phyloP scores from a whole-genome alignment of 371 early-diverging fungal genomes.

The Mucor irregularis region DNA sequence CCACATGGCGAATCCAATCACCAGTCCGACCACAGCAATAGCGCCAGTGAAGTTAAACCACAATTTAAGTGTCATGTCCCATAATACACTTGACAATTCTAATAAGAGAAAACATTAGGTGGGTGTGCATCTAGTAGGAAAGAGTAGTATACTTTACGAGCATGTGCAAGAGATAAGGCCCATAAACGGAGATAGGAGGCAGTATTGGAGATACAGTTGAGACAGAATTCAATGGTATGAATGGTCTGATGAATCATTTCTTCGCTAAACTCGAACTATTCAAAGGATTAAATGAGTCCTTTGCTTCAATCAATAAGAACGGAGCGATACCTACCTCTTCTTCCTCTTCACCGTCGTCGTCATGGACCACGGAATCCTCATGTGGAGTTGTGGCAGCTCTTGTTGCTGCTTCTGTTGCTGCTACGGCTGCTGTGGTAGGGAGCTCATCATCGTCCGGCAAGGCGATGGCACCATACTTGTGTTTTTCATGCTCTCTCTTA shows the following conservation, averaged over 20 bases:
- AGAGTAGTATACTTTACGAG: constrained; percentile 73
- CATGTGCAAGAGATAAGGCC: constrained; percentile 99
- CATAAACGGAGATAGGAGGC: constrained; percentile 99
- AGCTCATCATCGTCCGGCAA: constrained; percentile 49
- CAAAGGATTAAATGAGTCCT: not conserved
- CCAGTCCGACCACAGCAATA: constrained; percentile 62
- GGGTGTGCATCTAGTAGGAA: not conserved
- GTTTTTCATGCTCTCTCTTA: constrained; percentile 76
- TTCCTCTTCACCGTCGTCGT: constrained; percentile 3
- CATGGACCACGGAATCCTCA: not conserved
- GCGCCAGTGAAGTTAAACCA: constrained; percentile 57
- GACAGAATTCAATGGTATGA: constrained; percentile 99
- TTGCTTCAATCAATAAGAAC: not conserved
- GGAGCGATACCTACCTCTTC: constrained; percentile 5
- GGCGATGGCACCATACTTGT: constrained; percentile 64
- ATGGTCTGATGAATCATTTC: constrained; percentile 96
- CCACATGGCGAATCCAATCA: constrained; percentile 80
- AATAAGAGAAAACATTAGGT: not conserved
- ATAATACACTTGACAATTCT: constrained; percentile 96
- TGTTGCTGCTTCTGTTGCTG: not conserved
- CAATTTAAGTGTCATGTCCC: constrained; percentile 89
- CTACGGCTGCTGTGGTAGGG: constrained; percentile 1
- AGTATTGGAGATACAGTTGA: constrained; percentile 98
- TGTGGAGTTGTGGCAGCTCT: not conserved
- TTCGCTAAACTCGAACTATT: constrained; percentile 87